Evolutionary conservation across 305 asterid genomes (phyloP).

Genomic region (Solanum hybrid): DNA sequence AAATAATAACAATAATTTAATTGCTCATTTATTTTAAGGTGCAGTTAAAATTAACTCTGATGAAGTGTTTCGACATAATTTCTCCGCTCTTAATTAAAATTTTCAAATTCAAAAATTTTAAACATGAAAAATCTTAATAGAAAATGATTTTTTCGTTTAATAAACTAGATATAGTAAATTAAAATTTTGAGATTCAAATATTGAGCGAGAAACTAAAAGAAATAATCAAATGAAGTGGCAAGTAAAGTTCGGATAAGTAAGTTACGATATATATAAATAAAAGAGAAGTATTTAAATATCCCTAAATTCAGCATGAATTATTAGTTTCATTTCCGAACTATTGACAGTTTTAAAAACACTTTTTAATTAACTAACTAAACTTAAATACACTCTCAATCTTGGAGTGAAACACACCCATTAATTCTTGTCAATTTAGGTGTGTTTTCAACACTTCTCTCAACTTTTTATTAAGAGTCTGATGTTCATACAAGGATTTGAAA

Average conservation of each 20-base stretch:
- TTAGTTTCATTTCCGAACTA: no score
- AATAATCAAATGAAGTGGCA: background rate
- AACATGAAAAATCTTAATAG: background rate
- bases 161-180: background rate
- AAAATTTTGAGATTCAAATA: background rate
- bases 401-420: background rate
- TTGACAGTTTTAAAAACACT: no score
- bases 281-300: background rate
- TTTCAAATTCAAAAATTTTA: rapidly evolving
- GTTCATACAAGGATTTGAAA: background rate
- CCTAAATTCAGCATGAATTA: no score
- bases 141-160: background rate
- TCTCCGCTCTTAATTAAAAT: background rate
- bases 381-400: background rate
- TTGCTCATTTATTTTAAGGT: background rate
- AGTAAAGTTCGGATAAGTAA: background rate
- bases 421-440: background rate
- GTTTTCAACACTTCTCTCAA: no score
- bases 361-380: no score
- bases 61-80: background rate
- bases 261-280: background rate
- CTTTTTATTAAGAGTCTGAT: background rate
- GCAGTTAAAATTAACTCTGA: background rate
- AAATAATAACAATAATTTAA: background rate
- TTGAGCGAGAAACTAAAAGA: background rate